Percentiles rank a stretch among this genome's conserved stretches.
phyloP scores from a whole-genome alignment of 805 yeast species.

The Jamesozyma rosinii region DNA sequence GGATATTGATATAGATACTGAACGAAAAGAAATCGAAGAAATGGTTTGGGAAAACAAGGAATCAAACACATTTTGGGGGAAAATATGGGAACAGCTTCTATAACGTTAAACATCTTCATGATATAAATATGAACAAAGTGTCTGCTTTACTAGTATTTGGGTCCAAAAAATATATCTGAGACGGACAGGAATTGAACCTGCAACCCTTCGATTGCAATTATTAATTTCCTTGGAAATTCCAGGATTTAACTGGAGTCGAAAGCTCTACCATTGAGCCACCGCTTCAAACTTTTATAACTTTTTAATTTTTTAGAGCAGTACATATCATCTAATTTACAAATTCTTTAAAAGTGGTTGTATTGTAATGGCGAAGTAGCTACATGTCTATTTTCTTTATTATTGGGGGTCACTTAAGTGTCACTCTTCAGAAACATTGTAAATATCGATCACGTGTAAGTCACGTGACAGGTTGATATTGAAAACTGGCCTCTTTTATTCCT shows the following conservation, averaged over 20 bases:
- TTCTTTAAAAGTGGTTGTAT: too few species aligned
- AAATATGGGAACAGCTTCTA: slow-evolving; percentile 21
- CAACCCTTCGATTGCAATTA: slow-evolving; percentile 52
- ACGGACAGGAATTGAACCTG: slow-evolving; percentile 72
- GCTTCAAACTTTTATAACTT: slow-evolving; percentile 37
- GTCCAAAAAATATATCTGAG: slow-evolving; percentile 29
- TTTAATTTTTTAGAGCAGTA: too few species aligned
- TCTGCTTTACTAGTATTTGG: neutral
- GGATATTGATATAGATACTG: slow-evolving; percentile 38
- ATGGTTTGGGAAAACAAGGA: slow-evolving; percentile 20
- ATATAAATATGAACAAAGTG: neutral
- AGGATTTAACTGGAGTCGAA: slow-evolving; percentile 47
- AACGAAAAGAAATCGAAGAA: slow-evolving; percentile 34
- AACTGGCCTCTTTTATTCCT: too few species aligned
- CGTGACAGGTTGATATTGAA: too few species aligned
- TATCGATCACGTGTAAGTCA: too few species aligned
- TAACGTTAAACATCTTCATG: neutral
- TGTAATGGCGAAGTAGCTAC: too few species aligned
- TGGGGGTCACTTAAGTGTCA: too few species aligned
- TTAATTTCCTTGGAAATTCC: slow-evolving; percentile 10
- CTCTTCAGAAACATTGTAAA: too few species aligned
- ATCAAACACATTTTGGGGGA: slow-evolving; percentile 33
- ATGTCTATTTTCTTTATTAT: too few species aligned
- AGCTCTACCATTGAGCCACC: slow-evolving; percentile 68
- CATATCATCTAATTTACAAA: too few species aligned